Base-by-base conservation (phyloP, 2,329 filamentous ascomycete genomes). In the Fusarium duplospermum region DNA sequence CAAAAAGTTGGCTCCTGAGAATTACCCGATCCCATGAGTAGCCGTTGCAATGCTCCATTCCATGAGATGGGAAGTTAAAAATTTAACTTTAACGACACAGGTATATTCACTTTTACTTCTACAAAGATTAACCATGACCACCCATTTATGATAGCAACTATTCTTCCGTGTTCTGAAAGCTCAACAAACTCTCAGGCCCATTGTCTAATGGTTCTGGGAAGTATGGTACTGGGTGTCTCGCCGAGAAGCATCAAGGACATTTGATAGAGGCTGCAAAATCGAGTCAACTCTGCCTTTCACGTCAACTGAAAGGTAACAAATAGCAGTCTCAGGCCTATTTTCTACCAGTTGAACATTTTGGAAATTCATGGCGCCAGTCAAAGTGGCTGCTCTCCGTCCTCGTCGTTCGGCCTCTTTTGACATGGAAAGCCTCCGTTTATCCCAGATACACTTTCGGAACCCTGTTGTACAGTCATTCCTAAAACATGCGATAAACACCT, bases 271-370 rank as follows among this genome's bases (percentile, higher is more conserved):
- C 16, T 18, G 16, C 4, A 50, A 18, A 50, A 50, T 50, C 45
- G n/a, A 27, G n/a, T 27, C 16, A 50, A 29, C 9, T 5, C 16
- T 4, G 4, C 9, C 22, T 50, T 50, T 3, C 20, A 47, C 4
- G 7, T 7, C 7, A 45, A 9, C 13, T 9, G 5, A 7, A 24
- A 16, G 10, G 4, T 20, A 22, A 4, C 14, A 2, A 4, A 14
- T 14, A 13, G 4, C 13, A 9, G 2, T 16, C 2, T 4, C 2
- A 9, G 4, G 13, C 1, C 13, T 4, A 24, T 22, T 22, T 1
- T 45, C 4, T 24, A 16, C 4, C 7, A 45, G 8, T 20, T 2
- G 6, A 14, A 8, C 13, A 16, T 24, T 45, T 45, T 45, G 13
- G 14, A 45, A 45, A 7, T 9, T 20, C 4, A 16, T 9, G 3